These are phyloP conservation scores for Cryptosporidium canis DNA, from an alignment of 169 alveolate species.

Conservation along the genomic window DNA sequence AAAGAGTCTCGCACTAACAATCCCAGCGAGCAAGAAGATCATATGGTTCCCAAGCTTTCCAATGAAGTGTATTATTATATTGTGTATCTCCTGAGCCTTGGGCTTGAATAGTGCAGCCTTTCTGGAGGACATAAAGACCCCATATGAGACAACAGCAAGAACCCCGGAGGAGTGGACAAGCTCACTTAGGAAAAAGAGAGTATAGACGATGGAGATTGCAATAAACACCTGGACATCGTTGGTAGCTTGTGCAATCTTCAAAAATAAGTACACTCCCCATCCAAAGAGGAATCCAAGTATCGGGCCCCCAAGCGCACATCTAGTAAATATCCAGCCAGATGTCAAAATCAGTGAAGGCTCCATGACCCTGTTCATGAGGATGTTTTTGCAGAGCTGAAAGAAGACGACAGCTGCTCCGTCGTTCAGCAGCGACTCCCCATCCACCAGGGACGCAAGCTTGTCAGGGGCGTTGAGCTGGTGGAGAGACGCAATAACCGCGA, in stretches of 20 bases:
- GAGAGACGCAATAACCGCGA: constrained; percentile 78
- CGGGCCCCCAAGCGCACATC: constrained; percentile 79
- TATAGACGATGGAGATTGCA: constrained; percentile 39
- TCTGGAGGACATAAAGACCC: constrained; percentile 76
- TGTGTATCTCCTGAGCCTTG: constrained; percentile 65
- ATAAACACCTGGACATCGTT: constrained; percentile 54
- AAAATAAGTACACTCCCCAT: constrained; percentile 7
- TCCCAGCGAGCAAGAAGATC: constrained; percentile 76
- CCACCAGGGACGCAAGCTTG: constrained; percentile 76
- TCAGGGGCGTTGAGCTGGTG: constrained; percentile 77
- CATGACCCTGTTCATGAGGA: constrained; percentile 42
- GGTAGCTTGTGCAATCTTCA: constrained; percentile 9
- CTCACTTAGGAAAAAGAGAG: constrained; percentile 54
- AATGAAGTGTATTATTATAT: constrained; percentile 70
- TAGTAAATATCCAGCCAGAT: constrained; percentile 70
- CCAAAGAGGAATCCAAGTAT: constrained; percentile 74
- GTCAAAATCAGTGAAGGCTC: constrained; percentile 63
- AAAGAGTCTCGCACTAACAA: constrained; percentile 73
- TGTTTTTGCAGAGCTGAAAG: constrained; percentile 66
- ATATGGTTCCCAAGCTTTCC: constrained; percentile 74
- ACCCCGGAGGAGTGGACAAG: constrained; percentile 74
- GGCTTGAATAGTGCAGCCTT: constrained; percentile 57
- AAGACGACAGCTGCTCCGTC: constrained; percentile 79
- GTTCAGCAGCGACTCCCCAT: constrained; percentile 77
- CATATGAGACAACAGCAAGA: constrained; percentile 76